Evolutionary conservation across 73 alveolate species (phyloP).

Genomic region (Effrenium voratum): DNA sequence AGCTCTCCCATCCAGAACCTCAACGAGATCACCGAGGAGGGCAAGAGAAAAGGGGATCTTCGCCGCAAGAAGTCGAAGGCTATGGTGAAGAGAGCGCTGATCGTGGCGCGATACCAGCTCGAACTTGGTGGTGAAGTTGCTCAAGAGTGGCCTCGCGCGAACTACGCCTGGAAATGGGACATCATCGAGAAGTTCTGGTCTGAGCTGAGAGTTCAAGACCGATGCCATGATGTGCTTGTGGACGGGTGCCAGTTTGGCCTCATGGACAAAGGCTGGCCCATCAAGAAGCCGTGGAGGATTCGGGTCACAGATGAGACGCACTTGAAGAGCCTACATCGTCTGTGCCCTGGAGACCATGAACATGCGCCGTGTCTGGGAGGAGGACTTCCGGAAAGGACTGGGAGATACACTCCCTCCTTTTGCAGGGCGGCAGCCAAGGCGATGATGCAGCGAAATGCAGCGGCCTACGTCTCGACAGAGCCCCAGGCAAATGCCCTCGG

Average conservation of each 20-base stretch:
- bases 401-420: neutral
- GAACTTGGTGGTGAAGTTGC: neutral
- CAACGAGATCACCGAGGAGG: slow-evolving; percentile 3
- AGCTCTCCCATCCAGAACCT: neutral
- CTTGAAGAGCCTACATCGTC: neutral
- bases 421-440: neutral
- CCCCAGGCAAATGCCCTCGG: neutral
- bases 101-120: neutral
- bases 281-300: neutral
- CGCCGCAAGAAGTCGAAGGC: neutral
- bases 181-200: neutral
- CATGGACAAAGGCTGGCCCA: too few species aligned
- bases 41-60: neutral
- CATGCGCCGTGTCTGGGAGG: neutral
- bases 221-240: neutral
- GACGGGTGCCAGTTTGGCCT: slow-evolving; percentile 35
- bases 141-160: neutral
- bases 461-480: neutral
- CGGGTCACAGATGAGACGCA: neutral
- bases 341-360: neutral
- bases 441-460: neutral
- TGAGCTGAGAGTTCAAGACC: neutral
- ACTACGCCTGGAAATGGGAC: neutral
- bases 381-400: neutral
- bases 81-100: neutral